These are phyloP conservation scores for Fusarium luffae DNA, from an alignment of 2,329 filamentous ascomycete species.

Conservation along the genomic window DNA sequence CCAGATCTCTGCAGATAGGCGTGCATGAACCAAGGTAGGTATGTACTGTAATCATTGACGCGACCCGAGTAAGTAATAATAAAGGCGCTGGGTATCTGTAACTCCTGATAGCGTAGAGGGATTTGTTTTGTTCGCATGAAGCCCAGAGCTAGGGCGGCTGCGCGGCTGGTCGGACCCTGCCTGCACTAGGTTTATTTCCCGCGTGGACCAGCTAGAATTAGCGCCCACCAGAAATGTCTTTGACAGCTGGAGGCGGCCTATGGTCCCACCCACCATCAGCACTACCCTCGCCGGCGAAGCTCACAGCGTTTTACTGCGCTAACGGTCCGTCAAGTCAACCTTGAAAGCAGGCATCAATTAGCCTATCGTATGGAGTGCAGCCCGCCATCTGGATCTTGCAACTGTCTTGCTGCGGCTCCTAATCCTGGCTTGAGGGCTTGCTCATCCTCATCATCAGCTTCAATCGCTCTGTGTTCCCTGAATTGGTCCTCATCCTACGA, in stretches of 20 bases:
- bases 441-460: constrained; percentile 26
- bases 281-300: constrained; percentile 17
- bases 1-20: too few species aligned
- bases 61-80: background rate
- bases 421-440: constrained; percentile 26
- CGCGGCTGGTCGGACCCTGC: constrained; percentile 24
- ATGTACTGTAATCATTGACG: background rate
- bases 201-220: constrained; percentile 34
- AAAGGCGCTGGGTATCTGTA: background rate
- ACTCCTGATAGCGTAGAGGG: background rate
- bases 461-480: background rate
- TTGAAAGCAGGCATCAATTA: constrained; percentile 9
- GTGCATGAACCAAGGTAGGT: background rate
- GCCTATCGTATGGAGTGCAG: constrained; percentile 24
- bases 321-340: constrained; percentile 29
- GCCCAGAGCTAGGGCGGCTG: constrained; percentile 10
- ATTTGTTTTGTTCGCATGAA: background rate
- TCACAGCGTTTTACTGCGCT: constrained; percentile 34
- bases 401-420: constrained; percentile 24
- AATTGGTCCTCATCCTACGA: background rate
- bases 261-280: constrained; percentile 38
- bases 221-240: constrained; percentile 37
- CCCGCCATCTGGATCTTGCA: constrained; percentile 27
- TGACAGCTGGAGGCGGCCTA: constrained; percentile 37
- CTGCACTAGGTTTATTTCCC: constrained; percentile 31